A percentile compares a stretch with the other conserved stretches of the same genome.
Conservation (phyloP, 75 land plant genomes). For the Chamaecyparis obtusa region DNA sequence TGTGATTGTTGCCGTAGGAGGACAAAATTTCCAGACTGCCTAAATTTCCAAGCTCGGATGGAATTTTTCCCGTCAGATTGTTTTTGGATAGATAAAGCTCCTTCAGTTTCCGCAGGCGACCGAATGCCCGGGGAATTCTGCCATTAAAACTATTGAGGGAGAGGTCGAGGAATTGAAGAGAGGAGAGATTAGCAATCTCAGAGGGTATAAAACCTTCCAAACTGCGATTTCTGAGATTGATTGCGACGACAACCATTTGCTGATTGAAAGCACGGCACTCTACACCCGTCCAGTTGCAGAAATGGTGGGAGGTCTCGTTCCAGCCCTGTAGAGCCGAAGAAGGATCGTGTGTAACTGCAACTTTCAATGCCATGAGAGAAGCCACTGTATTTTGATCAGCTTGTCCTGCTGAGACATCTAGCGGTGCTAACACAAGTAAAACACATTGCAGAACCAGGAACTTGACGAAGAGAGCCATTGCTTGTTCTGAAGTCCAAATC, state of each 20-base stretch:
- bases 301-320: not conserved
- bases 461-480: not conserved
- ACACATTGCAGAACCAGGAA: not conserved
- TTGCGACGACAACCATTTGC: not conserved
- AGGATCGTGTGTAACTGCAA: not conserved
- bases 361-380: not conserved
- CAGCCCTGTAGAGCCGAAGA: not conserved
- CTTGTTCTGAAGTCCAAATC: not conserved
- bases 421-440: not conserved
- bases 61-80: slow-evolving; percentile 50
- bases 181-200: slow-evolving; percentile 33
- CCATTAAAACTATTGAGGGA: slow-evolving; percentile 51
- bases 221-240: slow-evolving; percentile 27
- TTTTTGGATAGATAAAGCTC: slow-evolving; percentile 50
- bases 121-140: slow-evolving; percentile 38
- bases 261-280: not conserved
- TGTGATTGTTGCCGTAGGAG: slow-evolving; percentile 36
- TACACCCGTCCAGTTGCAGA: slow-evolving; percentile 1
- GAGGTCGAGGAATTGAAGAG: slow-evolving; percentile 26
- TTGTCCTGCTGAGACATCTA: not conserved
- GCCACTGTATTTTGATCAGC: not conserved
- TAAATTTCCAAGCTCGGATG: slow-evolving; percentile 47
- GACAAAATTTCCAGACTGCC: slow-evolving; percentile 40
- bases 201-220: slow-evolving; percentile 43
- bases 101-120: slow-evolving; percentile 27